A percentile compares a stretch with the other conserved stretches of the same genome.
These are phyloP conservation scores for Clitoria ternatea DNA, from an alignment of 306 rosid genomes.

Conservation along the genomic window DNA sequence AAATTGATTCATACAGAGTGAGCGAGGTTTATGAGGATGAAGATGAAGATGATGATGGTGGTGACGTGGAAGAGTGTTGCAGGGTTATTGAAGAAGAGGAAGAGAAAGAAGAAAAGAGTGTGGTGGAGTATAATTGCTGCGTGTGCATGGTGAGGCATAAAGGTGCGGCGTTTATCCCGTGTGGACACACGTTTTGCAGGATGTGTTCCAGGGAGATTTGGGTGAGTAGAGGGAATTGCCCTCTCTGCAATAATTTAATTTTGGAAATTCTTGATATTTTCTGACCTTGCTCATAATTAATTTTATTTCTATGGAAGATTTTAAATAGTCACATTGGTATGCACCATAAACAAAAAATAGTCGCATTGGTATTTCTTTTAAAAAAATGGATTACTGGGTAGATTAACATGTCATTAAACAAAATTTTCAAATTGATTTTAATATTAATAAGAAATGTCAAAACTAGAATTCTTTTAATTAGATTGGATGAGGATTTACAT, in stretches of 20 bases:
- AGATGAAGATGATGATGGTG: neutral
- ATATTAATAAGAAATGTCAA: too few species aligned
- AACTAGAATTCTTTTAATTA: too few species aligned
- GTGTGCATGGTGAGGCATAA: conserved; percentile 93
- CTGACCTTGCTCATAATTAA: conserved; percentile 23
- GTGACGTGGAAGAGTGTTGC: neutral
- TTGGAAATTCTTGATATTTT: conserved; percentile 79
- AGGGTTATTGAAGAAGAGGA: conserved; percentile 22
- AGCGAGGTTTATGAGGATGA: conserved; percentile 21
- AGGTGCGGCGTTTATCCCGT: conserved; percentile 74
- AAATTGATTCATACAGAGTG: conserved; percentile 31
- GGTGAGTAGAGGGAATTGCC: conserved; percentile 81
- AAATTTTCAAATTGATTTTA: too few species aligned
- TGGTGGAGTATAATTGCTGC: conserved; percentile 57
- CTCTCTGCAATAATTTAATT: conserved; percentile 75
- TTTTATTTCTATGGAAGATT: neutral
- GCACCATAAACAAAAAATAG: too few species aligned
- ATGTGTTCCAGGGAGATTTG: conserved; percentile 74
- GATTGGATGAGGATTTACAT: too few species aligned
- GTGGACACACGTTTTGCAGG: conserved; percentile 93
- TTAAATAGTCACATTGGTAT: neutral
- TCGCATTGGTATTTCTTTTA: neutral
- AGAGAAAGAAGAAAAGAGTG: neutral
- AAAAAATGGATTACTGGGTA: too few species aligned
- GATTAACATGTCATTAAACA: too few species aligned